Percentiles rank a stretch among this genome's conserved stretches.
These are phyloP conservation scores for Penicillium antarcticum DNA, from an alignment of 495 filamentous ascomycete genomes.

Conservation along the genomic window DNA sequence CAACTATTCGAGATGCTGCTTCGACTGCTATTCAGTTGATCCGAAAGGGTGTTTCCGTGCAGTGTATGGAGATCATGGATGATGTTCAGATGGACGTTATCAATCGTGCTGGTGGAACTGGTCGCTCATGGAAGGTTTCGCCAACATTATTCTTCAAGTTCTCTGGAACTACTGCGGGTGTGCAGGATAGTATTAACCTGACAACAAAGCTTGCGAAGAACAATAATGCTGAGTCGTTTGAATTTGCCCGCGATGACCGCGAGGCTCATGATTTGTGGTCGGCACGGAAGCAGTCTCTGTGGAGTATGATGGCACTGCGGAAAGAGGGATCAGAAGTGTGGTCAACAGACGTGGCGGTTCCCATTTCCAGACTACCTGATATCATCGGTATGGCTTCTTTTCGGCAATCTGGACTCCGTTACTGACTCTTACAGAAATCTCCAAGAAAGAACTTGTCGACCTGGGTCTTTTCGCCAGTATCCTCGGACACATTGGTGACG, in stretches of 20 bases:
- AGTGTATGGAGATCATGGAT: slow-evolving; percentile 88
- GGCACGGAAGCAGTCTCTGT: slow-evolving; percentile 83
- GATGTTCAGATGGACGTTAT: slow-evolving; percentile 94
- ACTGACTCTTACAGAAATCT: slow-evolving; percentile 56
- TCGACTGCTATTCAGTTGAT: slow-evolving; percentile 78
- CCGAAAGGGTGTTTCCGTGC: slow-evolving; percentile 74
- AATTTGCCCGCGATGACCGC: slow-evolving; percentile 66
- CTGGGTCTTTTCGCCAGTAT: slow-evolving; percentile 82
- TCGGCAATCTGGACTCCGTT: not conserved
- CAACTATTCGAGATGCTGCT: slow-evolving; percentile 72
- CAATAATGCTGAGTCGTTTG: slow-evolving; percentile 65
- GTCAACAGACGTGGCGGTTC: slow-evolving; percentile 87
- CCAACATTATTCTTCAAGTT: slow-evolving; percentile 98
- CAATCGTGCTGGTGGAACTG: slow-evolving; percentile 73
- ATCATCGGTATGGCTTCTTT: slow-evolving; percentile 59
- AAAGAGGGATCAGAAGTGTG: slow-evolving; percentile 59
- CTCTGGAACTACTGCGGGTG: slow-evolving; percentile 65
- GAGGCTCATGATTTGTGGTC: slow-evolving; percentile 82
- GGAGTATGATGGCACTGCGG: slow-evolving; percentile 55
- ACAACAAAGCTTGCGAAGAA: slow-evolving; percentile 64
- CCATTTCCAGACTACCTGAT: slow-evolving; percentile 79
- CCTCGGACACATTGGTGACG: slow-evolving; percentile 82
- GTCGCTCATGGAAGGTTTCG: slow-evolving; percentile 67
- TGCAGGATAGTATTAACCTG: slow-evolving; percentile 78
- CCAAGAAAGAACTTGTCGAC: slow-evolving; percentile 84